These are phyloP conservation scores for Mrakia gelida DNA, from an alignment of 768 basidiomycete species.

Conservation along the genomic window DNA sequence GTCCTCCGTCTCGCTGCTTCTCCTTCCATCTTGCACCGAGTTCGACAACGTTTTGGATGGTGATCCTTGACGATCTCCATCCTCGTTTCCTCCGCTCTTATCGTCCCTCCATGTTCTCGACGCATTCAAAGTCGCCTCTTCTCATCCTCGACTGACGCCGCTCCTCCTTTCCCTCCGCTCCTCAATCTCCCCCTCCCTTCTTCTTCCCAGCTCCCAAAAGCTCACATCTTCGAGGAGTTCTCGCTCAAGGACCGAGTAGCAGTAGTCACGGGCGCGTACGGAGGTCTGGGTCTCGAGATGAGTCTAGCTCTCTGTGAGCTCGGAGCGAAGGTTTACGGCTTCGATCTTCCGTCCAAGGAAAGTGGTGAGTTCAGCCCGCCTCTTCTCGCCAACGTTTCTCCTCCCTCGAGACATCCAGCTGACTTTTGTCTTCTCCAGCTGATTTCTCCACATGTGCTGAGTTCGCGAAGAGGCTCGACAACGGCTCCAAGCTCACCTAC, in stretches of 20 bases:
- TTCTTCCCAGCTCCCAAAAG: background rate
- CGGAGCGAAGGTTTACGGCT: conserved; percentile 52
- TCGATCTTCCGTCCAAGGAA: conserved; percentile 33
- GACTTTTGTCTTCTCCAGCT: background rate
- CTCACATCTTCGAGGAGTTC: conserved; percentile 27
- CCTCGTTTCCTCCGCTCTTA: background rate
- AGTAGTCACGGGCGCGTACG: conserved; percentile 3
- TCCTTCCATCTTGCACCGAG: too few species aligned
- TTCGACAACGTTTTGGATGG: too few species aligned
- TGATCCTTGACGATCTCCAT: background rate
- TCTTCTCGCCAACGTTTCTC: background rate
- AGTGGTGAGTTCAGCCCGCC: background rate
- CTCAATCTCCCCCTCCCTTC: background rate
- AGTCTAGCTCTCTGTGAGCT: conserved; percentile 68
- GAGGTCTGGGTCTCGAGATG: conserved; percentile 73
- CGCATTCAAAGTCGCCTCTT: background rate
- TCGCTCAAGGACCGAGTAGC: conserved; percentile 6
- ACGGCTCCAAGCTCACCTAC: conserved; percentile 2
- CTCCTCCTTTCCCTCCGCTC: background rate
- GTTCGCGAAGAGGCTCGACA: conserved; percentile 48
- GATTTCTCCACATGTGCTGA: conserved; percentile 37
- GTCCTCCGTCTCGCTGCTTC: too few species aligned
- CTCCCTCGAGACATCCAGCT: background rate
- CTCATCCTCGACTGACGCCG: background rate
- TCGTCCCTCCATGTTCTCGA: background rate